phyloP scores from a whole-genome alignment of 257 asterid species.

The Salvia rosmarinus region DNA sequence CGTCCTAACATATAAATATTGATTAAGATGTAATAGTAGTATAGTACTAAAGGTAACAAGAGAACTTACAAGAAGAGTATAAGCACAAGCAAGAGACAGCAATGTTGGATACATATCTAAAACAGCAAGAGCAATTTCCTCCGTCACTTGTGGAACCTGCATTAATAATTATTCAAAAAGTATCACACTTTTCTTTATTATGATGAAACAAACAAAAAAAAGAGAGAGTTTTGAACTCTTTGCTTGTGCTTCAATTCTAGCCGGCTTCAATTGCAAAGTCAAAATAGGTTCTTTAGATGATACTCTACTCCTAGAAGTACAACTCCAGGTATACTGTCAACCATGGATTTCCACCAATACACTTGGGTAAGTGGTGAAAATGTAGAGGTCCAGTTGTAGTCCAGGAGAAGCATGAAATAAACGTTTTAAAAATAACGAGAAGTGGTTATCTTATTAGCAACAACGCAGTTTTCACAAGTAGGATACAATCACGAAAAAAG shows the following conservation, averaged over 20 bases:
- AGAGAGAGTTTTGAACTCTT: conserved; percentile 14
- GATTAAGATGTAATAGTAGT: not conserved
- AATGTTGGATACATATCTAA: conserved; percentile 85
- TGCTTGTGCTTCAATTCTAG: conserved; percentile 10
- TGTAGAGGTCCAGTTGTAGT: not conserved
- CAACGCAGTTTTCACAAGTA: not conserved
- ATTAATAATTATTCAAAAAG: conserved; percentile 27
- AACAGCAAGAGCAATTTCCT: conserved; percentile 86
- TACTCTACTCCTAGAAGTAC: not conserved
- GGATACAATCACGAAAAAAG: not conserved
- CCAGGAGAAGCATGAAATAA: not conserved
- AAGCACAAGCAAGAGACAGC: conserved; percentile 79
- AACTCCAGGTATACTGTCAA: not conserved
- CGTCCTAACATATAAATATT: not conserved
- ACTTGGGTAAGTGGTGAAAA: not conserved
- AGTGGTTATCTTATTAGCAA: conserved; percentile 4
- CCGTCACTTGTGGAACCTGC: conserved; percentile 97
- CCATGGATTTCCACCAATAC: not conserved
- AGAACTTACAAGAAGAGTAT: conserved; percentile 75
- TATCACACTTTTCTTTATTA: not conserved
- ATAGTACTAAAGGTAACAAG: not conserved
- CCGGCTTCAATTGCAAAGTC: conserved; percentile 21
- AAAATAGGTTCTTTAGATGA: not conserved
- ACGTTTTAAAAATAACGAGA: not conserved
- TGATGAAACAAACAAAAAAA: conserved; percentile 16